These are phyloP conservation scores for Phytophthora brassicae DNA, from an alignment of 352 stramenopile species.

Conservation along the genomic window DNA sequence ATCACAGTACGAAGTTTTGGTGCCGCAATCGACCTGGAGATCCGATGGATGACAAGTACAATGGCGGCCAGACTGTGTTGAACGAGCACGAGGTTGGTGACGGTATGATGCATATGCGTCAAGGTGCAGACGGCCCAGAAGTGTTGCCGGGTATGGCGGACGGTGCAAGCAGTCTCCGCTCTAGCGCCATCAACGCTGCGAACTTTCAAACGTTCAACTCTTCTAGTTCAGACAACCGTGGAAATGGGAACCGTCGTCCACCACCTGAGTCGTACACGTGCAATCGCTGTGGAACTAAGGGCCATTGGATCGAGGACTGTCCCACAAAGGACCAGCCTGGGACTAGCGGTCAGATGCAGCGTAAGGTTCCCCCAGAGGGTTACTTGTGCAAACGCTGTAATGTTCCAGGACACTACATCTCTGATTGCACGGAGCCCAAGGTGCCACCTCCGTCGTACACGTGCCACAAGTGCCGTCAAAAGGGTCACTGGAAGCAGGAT, in stretches of 20 bases:
- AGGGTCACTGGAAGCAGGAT: constrained; percentile 89
- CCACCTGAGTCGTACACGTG: constrained; percentile 87
- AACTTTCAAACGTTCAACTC: constrained; percentile 75
- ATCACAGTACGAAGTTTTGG: constrained; percentile 98
- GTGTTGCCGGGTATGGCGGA: constrained; percentile 75
- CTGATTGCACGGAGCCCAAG: constrained; percentile 83
- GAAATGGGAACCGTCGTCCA: constrained; percentile 44
- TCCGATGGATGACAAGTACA: constrained; percentile 90
- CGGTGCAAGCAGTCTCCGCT: constrained; percentile 52
- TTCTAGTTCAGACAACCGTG: constrained; percentile 30
- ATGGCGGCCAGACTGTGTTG: constrained; percentile 69
- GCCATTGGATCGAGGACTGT: constrained; percentile 89
- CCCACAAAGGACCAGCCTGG: constrained; percentile 76
- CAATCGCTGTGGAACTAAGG: constrained; percentile 84
- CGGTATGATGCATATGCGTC: constrained; percentile 27
- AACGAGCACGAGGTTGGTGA: constrained; percentile 64
- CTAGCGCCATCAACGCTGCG: constrained; percentile 67
- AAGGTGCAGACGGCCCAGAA: constrained; percentile 36
- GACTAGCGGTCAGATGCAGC: constrained; percentile 31
- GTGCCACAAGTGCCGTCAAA: constrained; percentile 87
- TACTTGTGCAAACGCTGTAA: constrained; percentile 90
- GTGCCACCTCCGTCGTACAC: constrained; percentile 79
- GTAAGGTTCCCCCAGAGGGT: constrained; percentile 64
- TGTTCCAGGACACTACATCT: constrained; percentile 84
- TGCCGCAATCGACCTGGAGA: constrained; percentile 93